phyloP scores from a whole-genome alignment of 164 flowering plant species.

The Vitis rupestris region DNA sequence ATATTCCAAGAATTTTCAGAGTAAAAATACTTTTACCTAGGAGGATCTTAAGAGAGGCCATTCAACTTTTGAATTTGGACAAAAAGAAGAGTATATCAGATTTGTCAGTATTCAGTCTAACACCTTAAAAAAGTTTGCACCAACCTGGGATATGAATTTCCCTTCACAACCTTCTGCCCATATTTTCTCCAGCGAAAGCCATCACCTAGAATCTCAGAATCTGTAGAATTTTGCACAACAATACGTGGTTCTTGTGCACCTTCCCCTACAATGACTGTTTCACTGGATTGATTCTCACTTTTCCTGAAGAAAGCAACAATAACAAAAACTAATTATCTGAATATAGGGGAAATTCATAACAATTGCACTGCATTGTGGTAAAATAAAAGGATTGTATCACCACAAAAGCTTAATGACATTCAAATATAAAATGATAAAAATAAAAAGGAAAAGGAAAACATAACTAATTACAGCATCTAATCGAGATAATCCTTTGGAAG shows the following conservation, averaged over 20 bases:
- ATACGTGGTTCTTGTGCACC: constrained; percentile 40
- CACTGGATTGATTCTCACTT: constrained; percentile 38
- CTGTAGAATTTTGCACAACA: constrained; percentile 48
- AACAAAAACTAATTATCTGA: background rate
- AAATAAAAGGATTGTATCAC: background rate
- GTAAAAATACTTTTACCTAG: too few relatives aligned
- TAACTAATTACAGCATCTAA: background rate
- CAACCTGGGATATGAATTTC: constrained; percentile 95
- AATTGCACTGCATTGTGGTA: too few relatives aligned
- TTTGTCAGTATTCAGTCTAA: background rate
- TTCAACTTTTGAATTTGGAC: background rate
- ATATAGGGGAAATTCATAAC: too few relatives aligned
- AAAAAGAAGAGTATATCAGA: background rate
- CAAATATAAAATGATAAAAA: background rate
- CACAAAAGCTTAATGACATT: background rate
- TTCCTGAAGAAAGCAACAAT: constrained; percentile 41
- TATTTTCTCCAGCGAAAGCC: constrained; percentile 99
- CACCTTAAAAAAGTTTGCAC: constrained; percentile 1
- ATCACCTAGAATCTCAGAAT: constrained; percentile 63
- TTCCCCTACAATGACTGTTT: constrained; percentile 33
- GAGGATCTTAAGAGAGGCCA: too few relatives aligned
- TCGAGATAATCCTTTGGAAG: too few relatives aligned
- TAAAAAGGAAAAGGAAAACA: background rate
- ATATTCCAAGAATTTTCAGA: too few relatives aligned
- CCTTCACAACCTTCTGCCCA: constrained; percentile 96